Base-by-base conservation (phyloP, 495 filamentous ascomycete genomes). In the Tuber calosporum region DNA sequence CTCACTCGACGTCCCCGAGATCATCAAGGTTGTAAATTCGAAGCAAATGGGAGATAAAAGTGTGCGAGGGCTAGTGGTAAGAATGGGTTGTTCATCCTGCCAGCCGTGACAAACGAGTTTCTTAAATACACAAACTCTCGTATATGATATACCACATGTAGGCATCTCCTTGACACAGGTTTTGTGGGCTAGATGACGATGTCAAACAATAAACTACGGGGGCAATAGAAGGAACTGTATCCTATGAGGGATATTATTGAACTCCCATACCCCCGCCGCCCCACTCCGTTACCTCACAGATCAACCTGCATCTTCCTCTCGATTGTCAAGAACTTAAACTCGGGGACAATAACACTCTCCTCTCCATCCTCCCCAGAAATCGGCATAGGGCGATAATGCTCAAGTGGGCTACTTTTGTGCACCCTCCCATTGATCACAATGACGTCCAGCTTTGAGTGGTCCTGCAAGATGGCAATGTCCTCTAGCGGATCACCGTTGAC, bases 371-470 rank as follows among this genome's bases (percentile, higher is more conserved):
- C 26, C 11, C 53, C 30, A 13, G 53, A 26, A 34, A 62, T 62
- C 13, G 53, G 53, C 19, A 62, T 62, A 30, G 53, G 53, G 34
- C 53, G 53, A 11, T 62, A 62, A 78, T 83, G 83, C 70, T 86
- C 84, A 45, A 82, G 82, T 41, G 73, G 73, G 6, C 79, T 80
- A 38, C 81, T 82, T 73, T 86, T 87, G 72, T 86, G 83, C 26
- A 87, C 81, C 17, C 84, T 75, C 0, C 85, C 84, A 75, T 86
- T 87, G 68, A 87, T 86, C 40, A 84, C 75, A 70, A 86, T 85
- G 13, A 86, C 77, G 72, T 86, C 83, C 41, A 87, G 74, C 69
- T 80, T 83, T 5, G 53, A 62, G 17, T 62, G 53, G 69, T 83
- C 80, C 72, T 87, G 85, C 30, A 86, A 73, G 6, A 87, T 77